These are phyloP conservation scores for Centrapalus pauciflorus DNA, from an alignment of 129 eudicot genomes.

Conservation along the genomic window DNA sequence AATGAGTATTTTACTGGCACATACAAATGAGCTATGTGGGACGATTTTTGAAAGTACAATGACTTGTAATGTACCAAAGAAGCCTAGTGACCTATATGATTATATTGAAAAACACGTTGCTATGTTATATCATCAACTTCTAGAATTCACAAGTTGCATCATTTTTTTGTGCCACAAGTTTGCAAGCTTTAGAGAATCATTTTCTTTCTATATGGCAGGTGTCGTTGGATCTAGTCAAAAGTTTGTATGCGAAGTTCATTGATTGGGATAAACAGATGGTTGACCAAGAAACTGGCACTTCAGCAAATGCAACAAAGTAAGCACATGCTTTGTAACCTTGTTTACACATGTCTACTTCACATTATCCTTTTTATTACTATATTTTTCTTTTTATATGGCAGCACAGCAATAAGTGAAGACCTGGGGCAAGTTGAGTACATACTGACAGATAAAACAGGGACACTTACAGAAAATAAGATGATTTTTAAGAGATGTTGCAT, in stretches of 20 bases:
- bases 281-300: slow-evolving; percentile 68
- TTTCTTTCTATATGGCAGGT: slow-evolving; percentile 46
- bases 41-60: too few species aligned
- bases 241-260: slow-evolving; percentile 91
- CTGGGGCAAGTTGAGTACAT: slow-evolving; percentile 99
- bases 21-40: too few species aligned
- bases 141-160: not conserved
- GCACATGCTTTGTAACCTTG: slow-evolving; percentile 1
- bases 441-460: slow-evolving; percentile 98
- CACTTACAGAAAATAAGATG: slow-evolving; percentile 95
- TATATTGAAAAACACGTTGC: too few species aligned
- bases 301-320: slow-evolving; percentile 90
- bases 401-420: slow-evolving; percentile 99
- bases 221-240: slow-evolving; percentile 87
- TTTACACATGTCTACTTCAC: not conserved
- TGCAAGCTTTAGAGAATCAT: not conserved
- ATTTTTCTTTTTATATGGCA: slow-evolving; percentile 51
- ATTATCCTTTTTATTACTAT: slow-evolving; percentile 16
- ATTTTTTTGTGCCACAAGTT: not conserved
- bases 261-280: slow-evolving; percentile 97
- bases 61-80: too few species aligned
- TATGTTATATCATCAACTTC: too few species aligned
- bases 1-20: too few species aligned
- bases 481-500: slow-evolving; percentile 86
- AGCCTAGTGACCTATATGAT: too few species aligned